Conservation (phyloP, 2,329 filamentous ascomycete species). For the Alternaria triticimaculans region DNA sequence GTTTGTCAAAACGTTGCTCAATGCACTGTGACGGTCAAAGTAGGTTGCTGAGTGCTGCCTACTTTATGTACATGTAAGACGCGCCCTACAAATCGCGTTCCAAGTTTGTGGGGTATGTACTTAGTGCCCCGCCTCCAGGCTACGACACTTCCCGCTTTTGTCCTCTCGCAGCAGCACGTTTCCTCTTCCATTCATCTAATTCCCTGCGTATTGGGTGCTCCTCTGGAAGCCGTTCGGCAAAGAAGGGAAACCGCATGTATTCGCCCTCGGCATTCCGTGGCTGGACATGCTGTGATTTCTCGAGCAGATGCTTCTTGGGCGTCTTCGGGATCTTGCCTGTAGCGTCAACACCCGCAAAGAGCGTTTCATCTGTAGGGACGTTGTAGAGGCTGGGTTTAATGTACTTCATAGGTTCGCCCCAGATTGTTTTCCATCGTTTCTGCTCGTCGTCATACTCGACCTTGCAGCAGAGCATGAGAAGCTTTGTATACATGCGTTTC, state of each 20-base stretch:
- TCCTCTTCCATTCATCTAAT: slow-evolving; percentile 26
- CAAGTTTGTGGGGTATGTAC: slow-evolving; percentile 13
- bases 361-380: slow-evolving; percentile 23
- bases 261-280: slow-evolving; percentile 26
- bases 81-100: slow-evolving; percentile 19
- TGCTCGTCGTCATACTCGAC: slow-evolving; percentile 47
- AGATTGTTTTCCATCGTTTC: slow-evolving; percentile 35
- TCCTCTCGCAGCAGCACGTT: slow-evolving; percentile 17
- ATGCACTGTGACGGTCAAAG: background rate
- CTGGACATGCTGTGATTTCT: slow-evolving; percentile 6
- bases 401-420: slow-evolving; percentile 27
- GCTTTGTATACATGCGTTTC: slow-evolving; percentile 52
- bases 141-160: slow-evolving; percentile 1
- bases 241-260: slow-evolving; percentile 31
- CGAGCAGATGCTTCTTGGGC: slow-evolving; percentile 3
- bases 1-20: background rate
- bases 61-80: background rate
- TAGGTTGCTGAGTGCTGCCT: background rate
- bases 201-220: slow-evolving; percentile 27
- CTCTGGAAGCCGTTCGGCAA: slow-evolving; percentile 25
- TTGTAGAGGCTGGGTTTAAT: slow-evolving; percentile 20
- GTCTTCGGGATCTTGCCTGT: slow-evolving; percentile 15
- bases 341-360: slow-evolving; percentile 42
- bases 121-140: slow-evolving; percentile 1
- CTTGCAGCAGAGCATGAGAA: slow-evolving; percentile 53